These are phyloP conservation scores for Microcos paniculata DNA, from an alignment of 345 rosid genomes.

Conservation along the genomic window DNA sequence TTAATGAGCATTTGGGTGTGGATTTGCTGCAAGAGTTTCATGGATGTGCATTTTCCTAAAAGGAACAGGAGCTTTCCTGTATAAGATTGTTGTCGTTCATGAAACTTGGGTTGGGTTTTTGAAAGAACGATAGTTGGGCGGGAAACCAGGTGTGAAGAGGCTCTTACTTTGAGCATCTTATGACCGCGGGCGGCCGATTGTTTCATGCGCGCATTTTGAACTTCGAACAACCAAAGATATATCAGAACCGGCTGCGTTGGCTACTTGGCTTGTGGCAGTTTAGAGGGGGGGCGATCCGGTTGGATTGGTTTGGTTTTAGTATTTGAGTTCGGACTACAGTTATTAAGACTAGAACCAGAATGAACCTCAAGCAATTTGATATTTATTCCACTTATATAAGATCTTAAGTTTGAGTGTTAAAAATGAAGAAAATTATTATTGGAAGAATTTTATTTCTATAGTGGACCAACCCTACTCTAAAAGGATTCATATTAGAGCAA, in stretches of 20 bases:
- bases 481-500: too few species aligned
- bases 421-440: too few species aligned
- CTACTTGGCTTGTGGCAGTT: too few species aligned
- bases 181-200: neutral
- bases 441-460: too few species aligned
- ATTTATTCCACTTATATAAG: too few species aligned
- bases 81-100: neutral
- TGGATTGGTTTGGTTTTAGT: too few species aligned
- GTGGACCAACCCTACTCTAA: too few species aligned
- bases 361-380: too few species aligned
- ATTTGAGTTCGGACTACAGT: too few species aligned
- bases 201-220: neutral
- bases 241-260: neutral
- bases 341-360: too few species aligned
- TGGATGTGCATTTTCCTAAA: slow-evolving; percentile 42
- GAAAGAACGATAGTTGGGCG: neutral
- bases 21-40: slow-evolving; percentile 48
- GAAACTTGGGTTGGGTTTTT: neutral
- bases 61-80: slow-evolving; percentile 36
- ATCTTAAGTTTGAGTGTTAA: too few species aligned
- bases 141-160: neutral
- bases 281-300: neutral
- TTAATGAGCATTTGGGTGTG: slow-evolving; percentile 68
- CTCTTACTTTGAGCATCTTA: slow-evolving; percentile 4
- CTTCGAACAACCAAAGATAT: neutral